Evolutionary conservation across 1,284 basidiomycete species (phyloP).

Genomic region (Heterobasidion irregulare): DNA sequence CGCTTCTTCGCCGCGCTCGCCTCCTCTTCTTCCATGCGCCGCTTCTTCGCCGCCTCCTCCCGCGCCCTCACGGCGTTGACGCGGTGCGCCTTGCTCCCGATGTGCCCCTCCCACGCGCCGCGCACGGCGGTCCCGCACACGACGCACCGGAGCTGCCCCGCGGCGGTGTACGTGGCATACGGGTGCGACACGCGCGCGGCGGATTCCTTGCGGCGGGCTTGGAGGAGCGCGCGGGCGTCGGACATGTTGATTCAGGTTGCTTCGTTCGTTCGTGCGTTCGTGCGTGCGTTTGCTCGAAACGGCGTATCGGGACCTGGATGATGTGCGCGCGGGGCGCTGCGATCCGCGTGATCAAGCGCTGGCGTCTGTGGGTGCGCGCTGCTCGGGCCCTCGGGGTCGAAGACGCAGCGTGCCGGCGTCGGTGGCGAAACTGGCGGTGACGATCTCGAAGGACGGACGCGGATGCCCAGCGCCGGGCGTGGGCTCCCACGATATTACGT

Average conservation of each 20-base stretch:
- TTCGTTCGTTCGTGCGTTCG: not conserved
- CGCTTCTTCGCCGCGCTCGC: constrained; percentile 21
- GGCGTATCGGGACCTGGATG: too few species aligned
- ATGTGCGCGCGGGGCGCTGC: too few species aligned
- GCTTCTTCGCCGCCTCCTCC: constrained; percentile 39
- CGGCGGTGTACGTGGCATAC: constrained; percentile 55
- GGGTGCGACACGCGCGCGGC: constrained; percentile 56
- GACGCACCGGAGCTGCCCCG: constrained; percentile 60
- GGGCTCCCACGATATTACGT: too few species aligned
- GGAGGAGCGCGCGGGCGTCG: constrained; percentile 66
- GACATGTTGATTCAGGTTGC: constrained; percentile 54
- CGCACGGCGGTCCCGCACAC: constrained; percentile 61
- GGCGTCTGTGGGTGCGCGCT: too few species aligned
- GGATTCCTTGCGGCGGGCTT: constrained; percentile 63
- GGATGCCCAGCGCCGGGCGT: too few species aligned
- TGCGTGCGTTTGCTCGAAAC: not conserved
- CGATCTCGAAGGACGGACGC: too few species aligned
- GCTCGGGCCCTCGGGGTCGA: too few species aligned
- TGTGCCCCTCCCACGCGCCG: constrained; percentile 77
- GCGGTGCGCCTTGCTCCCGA: constrained; percentile 73
- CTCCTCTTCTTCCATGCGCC: constrained; percentile 21
- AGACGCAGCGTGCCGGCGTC: too few species aligned
- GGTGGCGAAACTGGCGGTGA: too few species aligned
- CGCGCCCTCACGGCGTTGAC: constrained; percentile 48
- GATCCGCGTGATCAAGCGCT: too few species aligned